These are phyloP conservation scores for Tylopilus intermedius DNA, from an alignment of 768 basidiomycete genomes.

Conservation along the genomic window DNA sequence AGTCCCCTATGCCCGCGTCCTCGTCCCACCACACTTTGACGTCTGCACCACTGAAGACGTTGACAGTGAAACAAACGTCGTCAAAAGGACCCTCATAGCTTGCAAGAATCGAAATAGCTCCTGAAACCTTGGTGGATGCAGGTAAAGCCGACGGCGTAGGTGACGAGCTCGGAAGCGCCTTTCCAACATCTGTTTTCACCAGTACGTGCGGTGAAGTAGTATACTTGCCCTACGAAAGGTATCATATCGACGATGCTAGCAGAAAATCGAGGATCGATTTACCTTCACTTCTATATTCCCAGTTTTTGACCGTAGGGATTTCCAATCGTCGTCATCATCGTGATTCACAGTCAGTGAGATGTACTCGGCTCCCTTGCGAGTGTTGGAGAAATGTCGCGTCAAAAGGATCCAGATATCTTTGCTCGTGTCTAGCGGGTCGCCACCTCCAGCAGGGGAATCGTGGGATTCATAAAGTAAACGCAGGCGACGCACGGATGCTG, in stretches of 20 bases:
- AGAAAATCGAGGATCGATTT: background rate
- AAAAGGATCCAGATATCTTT: slow-evolving; percentile 77
- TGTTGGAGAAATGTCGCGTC: slow-evolving; percentile 66
- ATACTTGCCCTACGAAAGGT: slow-evolving; percentile 34
- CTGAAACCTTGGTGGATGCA: slow-evolving; percentile 26
- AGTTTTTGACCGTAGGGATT: slow-evolving; percentile 21
- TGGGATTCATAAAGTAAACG: slow-evolving; percentile 35
- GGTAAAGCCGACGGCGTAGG: background rate
- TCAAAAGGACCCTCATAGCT: slow-evolving; percentile 65
- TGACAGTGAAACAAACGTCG: slow-evolving; percentile 65
- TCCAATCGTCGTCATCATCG: slow-evolving; percentile 36
- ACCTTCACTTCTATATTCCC: slow-evolving; percentile 39
- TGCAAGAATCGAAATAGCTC: slow-evolving; percentile 49
- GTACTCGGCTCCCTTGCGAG: slow-evolving; percentile 57
- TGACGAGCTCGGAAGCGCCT: slow-evolving; percentile 22
- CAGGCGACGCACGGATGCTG: slow-evolving; percentile 39
- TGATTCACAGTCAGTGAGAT: slow-evolving; percentile 47
- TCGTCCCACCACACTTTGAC: slow-evolving; percentile 46
- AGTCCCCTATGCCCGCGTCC: slow-evolving; percentile 18
- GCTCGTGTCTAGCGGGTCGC: slow-evolving; percentile 7
- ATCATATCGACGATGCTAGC: background rate
- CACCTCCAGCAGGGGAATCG: background rate
- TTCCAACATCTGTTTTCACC: slow-evolving; percentile 15
- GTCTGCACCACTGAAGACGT: slow-evolving; percentile 40
- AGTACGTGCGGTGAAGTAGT: slow-evolving; percentile 46